phyloP scores from a whole-genome alignment of 225 moss, liverwort and hornwort species.

The Bryoerythrophyllum caledonicum region DNA sequence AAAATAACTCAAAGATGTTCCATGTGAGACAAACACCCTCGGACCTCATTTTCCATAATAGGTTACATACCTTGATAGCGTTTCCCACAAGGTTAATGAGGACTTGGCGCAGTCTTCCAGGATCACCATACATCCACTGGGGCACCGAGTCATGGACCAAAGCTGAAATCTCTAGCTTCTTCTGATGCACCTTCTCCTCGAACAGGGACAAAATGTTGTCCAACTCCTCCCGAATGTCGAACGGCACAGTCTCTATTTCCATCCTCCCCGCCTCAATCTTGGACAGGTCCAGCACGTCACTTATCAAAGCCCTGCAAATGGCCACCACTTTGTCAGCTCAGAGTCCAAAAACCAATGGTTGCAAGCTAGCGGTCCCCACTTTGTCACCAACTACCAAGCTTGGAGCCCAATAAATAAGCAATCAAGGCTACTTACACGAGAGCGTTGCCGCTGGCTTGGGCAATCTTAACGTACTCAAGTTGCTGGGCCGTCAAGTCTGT shows the following conservation, averaged over 20 bases:
- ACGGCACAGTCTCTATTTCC: conserved; percentile 85
- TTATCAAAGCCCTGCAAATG: conserved; percentile 71
- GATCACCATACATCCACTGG: conserved; percentile 68
- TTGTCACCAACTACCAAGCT: not conserved
- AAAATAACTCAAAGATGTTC: no score
- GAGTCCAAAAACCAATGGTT: no score
- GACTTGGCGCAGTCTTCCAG: conserved; percentile 86
- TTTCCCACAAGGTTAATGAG: conserved; percentile 89
- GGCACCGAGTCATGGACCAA: conserved; percentile 86
- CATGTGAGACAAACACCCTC: no score
- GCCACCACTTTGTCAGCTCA: no score
- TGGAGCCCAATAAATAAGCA: not conserved
- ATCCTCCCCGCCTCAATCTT: conserved; percentile 95
- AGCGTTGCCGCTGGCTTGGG: conserved; percentile 89
- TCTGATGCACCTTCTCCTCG: conserved; percentile 84
- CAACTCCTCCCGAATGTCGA: conserved; percentile 78
- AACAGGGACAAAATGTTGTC: conserved; percentile 84
- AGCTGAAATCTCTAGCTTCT: conserved; percentile 76
- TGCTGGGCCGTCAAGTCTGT: conserved; percentile 88
- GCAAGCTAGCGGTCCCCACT: no score
- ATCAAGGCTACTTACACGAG: conserved; percentile 63
- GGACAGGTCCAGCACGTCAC: conserved; percentile 88
- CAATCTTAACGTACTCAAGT: conserved; percentile 92
- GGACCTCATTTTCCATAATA: no score
- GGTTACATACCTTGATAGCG: conserved; percentile 62